phyloP scores from a whole-genome alignment of 2,329 filamentous ascomycete species.

The Aspergillus puulaauensis region DNA sequence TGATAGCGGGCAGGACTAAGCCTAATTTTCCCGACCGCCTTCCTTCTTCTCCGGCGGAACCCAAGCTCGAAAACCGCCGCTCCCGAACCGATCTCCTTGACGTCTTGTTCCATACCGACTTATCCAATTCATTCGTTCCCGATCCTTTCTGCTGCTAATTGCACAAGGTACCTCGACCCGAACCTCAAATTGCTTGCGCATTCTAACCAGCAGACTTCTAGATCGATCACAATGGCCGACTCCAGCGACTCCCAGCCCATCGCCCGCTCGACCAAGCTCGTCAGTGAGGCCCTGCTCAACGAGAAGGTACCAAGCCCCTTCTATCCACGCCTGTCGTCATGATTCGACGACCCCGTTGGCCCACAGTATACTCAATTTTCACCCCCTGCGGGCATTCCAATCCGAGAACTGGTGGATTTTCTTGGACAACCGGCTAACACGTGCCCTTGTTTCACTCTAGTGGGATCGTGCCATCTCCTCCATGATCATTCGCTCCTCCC shows the following conservation, averaged over 20 bases:
- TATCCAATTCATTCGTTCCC: conserved; percentile 23
- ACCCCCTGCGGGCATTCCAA: background rate
- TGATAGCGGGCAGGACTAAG: conserved; percentile 16
- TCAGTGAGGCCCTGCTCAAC: conserved; percentile 97
- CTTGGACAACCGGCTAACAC: conserved; percentile 14
- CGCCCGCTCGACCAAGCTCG: conserved; percentile 70
- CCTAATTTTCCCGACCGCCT: conserved; percentile 42
- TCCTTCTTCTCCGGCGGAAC: conserved; percentile 20
- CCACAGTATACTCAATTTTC: background rate
- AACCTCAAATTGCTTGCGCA: background rate
- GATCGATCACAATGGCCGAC: conserved; percentile 55
- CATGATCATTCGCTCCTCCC: conserved; percentile 91
- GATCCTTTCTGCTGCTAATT: conserved; percentile 16
- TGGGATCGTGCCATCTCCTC: conserved; percentile 99
- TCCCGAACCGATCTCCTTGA: conserved; percentile 17
- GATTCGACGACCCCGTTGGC: background rate
- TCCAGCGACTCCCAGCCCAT: conserved; percentile 56
- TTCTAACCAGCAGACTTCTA: conserved; percentile 19
- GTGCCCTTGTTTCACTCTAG: conserved; percentile 48
- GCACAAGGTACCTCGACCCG: conserved; percentile 16
- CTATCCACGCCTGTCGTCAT: background rate
- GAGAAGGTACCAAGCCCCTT: conserved; percentile 75
- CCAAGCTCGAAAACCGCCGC: conserved; percentile 24
- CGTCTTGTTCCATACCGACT: conserved; percentile 17
- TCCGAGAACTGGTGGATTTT: background rate